These are phyloP conservation scores for Zygoascus bituminiphila DNA, from an alignment of 805 yeast genomes.

Conservation along the genomic window DNA sequence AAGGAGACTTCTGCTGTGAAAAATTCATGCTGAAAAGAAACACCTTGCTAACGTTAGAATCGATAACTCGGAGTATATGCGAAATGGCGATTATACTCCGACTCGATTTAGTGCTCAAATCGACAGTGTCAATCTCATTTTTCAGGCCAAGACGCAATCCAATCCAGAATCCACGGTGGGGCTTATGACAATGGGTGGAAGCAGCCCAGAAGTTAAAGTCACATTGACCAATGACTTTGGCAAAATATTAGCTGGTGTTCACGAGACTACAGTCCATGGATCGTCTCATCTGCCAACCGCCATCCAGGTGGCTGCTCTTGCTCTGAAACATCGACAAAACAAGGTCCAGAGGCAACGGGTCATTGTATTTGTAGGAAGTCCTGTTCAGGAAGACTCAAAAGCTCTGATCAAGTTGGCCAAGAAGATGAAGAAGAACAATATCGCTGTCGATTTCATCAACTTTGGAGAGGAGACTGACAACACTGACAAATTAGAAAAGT, in stretches of 20 bases:
- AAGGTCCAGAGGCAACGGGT: slow-evolving; percentile 87
- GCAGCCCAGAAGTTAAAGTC: slow-evolving; percentile 67
- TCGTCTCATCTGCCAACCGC: slow-evolving; percentile 65
- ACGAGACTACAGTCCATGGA: slow-evolving; percentile 66
- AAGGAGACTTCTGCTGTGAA: slow-evolving; percentile 14
- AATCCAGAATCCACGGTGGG: slow-evolving; percentile 96
- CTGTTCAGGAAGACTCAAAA: slow-evolving; percentile 58
- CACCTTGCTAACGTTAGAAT: slow-evolving; percentile 23
- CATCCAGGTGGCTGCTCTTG: slow-evolving; percentile 85
- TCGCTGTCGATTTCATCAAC: slow-evolving; percentile 82
- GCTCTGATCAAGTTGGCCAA: slow-evolving; percentile 80
- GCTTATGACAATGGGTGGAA: slow-evolving; percentile 78
- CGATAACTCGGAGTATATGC: slow-evolving; percentile 92
- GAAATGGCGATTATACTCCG: slow-evolving; percentile 90
- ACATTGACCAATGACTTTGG: slow-evolving; percentile 86
- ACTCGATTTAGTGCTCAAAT: slow-evolving; percentile 88
- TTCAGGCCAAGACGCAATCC: slow-evolving; percentile 73
- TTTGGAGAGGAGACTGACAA: slow-evolving; percentile 84
- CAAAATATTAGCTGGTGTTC: slow-evolving; percentile 73
- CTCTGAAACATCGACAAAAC: slow-evolving; percentile 93
- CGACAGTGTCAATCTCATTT: slow-evolving; percentile 80
- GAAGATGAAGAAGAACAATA: slow-evolving; percentile 84
- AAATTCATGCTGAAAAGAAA: not conserved
- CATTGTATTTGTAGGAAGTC: slow-evolving; percentile 82
- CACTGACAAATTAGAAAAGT: slow-evolving; percentile 69